Percentiles rank a stretch among this genome's conserved stretches.
Conservation (phyloP, 2,329 filamentous ascomycete species). For the Fusarium humuli region DNA sequence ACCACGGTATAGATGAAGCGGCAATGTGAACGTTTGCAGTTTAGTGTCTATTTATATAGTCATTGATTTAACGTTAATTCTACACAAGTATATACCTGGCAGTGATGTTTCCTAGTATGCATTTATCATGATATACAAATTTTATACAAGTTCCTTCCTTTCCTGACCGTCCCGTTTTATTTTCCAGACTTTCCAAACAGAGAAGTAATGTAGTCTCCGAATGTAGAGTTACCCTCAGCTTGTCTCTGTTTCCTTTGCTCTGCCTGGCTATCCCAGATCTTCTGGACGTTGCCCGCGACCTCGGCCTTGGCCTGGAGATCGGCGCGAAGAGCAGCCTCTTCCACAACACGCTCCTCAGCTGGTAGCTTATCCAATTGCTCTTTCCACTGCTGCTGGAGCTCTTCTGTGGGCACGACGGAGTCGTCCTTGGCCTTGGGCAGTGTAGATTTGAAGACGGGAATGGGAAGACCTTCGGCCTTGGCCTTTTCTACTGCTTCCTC, state of each 20-base stretch:
- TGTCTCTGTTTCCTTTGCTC: conserved; percentile 63
- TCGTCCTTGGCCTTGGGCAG: conserved; percentile 54
- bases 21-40: neutral
- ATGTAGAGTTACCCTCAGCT: conserved; percentile 49
- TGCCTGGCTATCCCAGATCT: conserved; percentile 57
- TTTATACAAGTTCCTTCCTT: conserved; percentile 32
- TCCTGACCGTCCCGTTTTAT: conserved; percentile 14
- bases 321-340: conserved; percentile 72
- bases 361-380: conserved; percentile 68
- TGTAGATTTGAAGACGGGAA: conserved; percentile 70
- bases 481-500: conserved; percentile 80
- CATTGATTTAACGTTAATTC: neutral
- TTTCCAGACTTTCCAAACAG: conserved; percentile 49
- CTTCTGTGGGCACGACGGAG: conserved; percentile 52
- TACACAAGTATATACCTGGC: neutral
- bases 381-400: conserved; percentile 64
- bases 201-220: conserved; percentile 48
- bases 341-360: conserved; percentile 68
- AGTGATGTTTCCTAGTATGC: too few relatives aligned
- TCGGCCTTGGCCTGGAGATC: conserved; percentile 71
- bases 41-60: neutral
- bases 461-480: conserved; percentile 68
- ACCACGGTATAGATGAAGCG: neutral
- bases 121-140: conserved; percentile 30
- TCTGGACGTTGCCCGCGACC: conserved; percentile 68